Evolutionary conservation across 805 yeast species (phyloP).

Genomic region (Lipomyces chichibuensis): DNA sequence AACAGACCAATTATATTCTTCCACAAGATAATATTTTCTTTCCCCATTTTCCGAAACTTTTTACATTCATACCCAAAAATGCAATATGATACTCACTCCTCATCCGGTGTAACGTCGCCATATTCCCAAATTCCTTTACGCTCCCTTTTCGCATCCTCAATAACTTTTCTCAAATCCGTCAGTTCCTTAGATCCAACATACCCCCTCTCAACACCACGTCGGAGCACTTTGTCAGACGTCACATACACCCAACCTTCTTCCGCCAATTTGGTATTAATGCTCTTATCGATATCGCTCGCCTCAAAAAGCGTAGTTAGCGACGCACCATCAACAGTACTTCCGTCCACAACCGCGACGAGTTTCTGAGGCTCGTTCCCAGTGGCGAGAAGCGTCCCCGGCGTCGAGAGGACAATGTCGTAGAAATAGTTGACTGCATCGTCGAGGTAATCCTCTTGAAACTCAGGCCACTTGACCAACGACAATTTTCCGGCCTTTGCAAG

Average conservation of each 20-base stretch:
- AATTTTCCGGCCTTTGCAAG: conserved; percentile 33
- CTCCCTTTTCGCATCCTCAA: conserved; percentile 59
- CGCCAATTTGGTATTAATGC: conserved; percentile 30
- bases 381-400: conserved; percentile 18
- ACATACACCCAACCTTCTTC: conserved; percentile 34
- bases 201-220: conserved; percentile 13
- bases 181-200: conserved; percentile 17
- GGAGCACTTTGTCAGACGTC: conserved; percentile 24
- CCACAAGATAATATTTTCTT: not conserved
- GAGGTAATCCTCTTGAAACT: conserved; percentile 28
- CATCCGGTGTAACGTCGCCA: conserved; percentile 49
- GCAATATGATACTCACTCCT: conserved; percentile 19
- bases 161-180: conserved; percentile 38
- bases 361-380: conserved; percentile 17
- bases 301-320: conserved; percentile 26
- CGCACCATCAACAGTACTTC: conserved; percentile 18
- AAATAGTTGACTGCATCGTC: conserved; percentile 30
- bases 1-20: not conserved
- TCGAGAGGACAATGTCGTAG: conserved; percentile 28
- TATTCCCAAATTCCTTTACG: conserved; percentile 72
- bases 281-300: conserved; percentile 29
- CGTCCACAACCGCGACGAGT: conserved; percentile 32
- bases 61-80: not conserved
- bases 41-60: not conserved
- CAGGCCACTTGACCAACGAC: conserved; percentile 29